These are phyloP conservation scores for Coemansia sp. DNA, from an alignment of 192 early-diverging fungal species.

Conservation along the genomic window DNA sequence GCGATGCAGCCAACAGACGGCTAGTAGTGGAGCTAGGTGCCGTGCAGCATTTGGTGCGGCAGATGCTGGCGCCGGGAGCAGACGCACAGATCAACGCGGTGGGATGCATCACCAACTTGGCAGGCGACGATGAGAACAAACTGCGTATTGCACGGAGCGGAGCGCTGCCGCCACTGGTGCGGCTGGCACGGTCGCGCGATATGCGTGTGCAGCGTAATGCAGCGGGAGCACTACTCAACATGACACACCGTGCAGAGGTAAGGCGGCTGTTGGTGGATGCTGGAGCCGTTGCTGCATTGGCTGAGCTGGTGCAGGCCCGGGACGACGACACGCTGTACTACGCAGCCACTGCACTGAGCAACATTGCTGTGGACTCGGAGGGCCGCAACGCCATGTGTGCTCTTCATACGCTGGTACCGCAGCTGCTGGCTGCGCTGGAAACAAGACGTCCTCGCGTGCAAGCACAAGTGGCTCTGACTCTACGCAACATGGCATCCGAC, in stretches of 20 bases:
- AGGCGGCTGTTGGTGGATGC: constrained; percentile 69
- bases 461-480: constrained; percentile 75
- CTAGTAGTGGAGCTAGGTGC: constrained; percentile 77
- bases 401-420: constrained; percentile 34
- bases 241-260: constrained; percentile 83
- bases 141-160: constrained; percentile 75
- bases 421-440: constrained; percentile 64
- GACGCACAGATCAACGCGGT: constrained; percentile 87
- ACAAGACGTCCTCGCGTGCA: constrained; percentile 70
- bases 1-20: constrained; percentile 69
- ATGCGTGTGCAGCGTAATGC: constrained; percentile 84
- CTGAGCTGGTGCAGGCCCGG: constrained; percentile 63
- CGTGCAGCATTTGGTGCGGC: constrained; percentile 70
- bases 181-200: constrained; percentile 73
- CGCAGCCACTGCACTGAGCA: constrained; percentile 77
- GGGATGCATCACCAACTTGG: constrained; percentile 89
- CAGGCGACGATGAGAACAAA: constrained; percentile 80
- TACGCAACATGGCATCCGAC: constrained; percentile 75
- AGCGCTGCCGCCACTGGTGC: constrained; percentile 67
- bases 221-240: constrained; percentile 84
- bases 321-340: constrained; percentile 86
- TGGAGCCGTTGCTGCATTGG: constrained; percentile 73
- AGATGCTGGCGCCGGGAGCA: constrained; percentile 73
- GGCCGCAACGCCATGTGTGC: constrained; percentile 63
- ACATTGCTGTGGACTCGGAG: constrained; percentile 73